Evolutionary conservation across 257 asterid genomes (phyloP).

Genomic region (Cruciata laevipes): DNA sequence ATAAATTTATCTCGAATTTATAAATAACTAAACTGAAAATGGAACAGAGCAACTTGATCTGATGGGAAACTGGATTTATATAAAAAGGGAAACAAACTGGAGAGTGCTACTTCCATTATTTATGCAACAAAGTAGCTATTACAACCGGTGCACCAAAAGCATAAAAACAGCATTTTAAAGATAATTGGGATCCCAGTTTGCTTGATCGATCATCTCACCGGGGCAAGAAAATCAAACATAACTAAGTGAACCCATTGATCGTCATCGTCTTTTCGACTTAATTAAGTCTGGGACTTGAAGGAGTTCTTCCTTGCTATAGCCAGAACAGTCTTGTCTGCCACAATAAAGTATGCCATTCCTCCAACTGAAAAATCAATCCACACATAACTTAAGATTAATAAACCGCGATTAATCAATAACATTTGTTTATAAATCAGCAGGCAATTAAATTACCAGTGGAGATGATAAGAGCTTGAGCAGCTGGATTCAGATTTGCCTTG

Average conservation of each 20-base stretch:
- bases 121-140: not conserved
- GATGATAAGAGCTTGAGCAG: slow-evolving; percentile 83
- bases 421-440: too few relatives aligned
- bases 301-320: slow-evolving; percentile 72
- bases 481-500: slow-evolving; percentile 69
- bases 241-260: not conserved
- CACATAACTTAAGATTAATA: too few relatives aligned
- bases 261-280: not conserved
- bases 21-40: not conserved
- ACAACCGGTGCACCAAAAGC: not conserved
- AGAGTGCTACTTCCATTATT: not conserved
- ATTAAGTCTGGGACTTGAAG: slow-evolving; percentile 20
- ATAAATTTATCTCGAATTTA: too few relatives aligned
- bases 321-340: slow-evolving; percentile 83
- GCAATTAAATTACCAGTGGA: slow-evolving; percentile 48
- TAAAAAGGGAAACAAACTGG: not conserved
- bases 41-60: too few relatives aligned
- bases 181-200: not conserved
- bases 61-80: not conserved
- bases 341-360: slow-evolving; percentile 86
- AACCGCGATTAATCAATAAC: too few relatives aligned
- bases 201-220: too few relatives aligned
- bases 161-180: not conserved
- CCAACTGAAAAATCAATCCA: slow-evolving; percentile 37
- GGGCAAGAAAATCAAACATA: not conserved